Evolutionary conservation across 306 rosid genomes (phyloP).

Genomic region (Aeschynomene evenia): DNA sequence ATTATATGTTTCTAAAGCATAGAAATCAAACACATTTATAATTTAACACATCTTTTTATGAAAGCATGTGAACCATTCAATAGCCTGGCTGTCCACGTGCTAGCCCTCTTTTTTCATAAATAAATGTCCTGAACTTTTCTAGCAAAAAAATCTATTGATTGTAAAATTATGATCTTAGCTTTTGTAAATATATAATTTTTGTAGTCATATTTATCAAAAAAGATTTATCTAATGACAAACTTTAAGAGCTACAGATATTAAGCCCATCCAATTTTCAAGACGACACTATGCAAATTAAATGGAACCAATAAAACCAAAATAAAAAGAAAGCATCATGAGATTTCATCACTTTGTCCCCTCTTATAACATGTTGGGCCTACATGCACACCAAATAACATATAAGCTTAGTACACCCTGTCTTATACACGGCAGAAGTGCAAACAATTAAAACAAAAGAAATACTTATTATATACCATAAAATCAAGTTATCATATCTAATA

Average conservation of each 20-base stretch:
- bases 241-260: too few species aligned
- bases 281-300: too few species aligned
- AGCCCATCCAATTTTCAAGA: too few species aligned
- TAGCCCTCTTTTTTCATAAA: slow-evolving; percentile 31
- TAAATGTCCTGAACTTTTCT: slow-evolving; percentile 23
- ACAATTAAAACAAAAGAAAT: too few species aligned
- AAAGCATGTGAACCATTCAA: slow-evolving; percentile 54
- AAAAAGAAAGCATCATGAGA: slow-evolving; percentile 31
- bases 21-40: too few species aligned
- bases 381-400: not conserved
- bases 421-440: slow-evolving; percentile 5
- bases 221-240: too few species aligned
- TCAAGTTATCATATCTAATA: too few species aligned
- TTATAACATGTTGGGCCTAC: slow-evolving; percentile 35
- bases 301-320: not conserved
- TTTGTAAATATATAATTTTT: too few species aligned
- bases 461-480: too few species aligned
- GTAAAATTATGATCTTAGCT: too few species aligned
- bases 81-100: slow-evolving; percentile 55
- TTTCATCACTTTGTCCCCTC: slow-evolving; percentile 45
- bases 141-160: slow-evolving; percentile 22
- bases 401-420: not conserved
- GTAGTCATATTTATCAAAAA: too few species aligned
- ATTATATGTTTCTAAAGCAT: too few species aligned
- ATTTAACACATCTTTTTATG: slow-evolving; percentile 36